Evolutionary conservation across 2,329 filamentous ascomycete genomes (phyloP).

Genomic region (Aspergillus tubingensis): DNA sequence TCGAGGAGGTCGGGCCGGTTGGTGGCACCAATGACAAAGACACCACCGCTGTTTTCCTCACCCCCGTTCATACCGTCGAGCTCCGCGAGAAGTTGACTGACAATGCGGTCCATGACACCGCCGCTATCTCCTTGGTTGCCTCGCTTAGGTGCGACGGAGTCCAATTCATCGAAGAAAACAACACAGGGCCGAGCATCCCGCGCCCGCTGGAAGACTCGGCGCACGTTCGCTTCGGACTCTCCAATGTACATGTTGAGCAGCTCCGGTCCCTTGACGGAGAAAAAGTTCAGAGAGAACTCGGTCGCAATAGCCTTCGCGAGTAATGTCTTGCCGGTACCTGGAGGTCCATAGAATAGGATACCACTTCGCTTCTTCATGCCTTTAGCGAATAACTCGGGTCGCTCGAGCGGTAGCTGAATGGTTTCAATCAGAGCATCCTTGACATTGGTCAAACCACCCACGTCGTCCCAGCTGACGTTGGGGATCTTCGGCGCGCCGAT

Average conservation of each 20-base stretch:
- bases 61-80: slow-evolving; percentile 97
- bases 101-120: slow-evolving; percentile 97
- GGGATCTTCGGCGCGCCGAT: slow-evolving; percentile 98
- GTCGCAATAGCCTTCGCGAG: slow-evolving; percentile 99
- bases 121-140: slow-evolving; percentile 97
- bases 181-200: slow-evolving; percentile 95
- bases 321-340: slow-evolving; percentile 99
- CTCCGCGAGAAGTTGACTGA: slow-evolving; percentile 90
- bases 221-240: slow-evolving; percentile 99
- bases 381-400: slow-evolving; percentile 91
- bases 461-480: slow-evolving; percentile 94
- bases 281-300: slow-evolving; percentile 98
- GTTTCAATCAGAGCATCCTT: slow-evolving; percentile 98
- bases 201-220: slow-evolving; percentile 99
- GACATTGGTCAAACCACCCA: slow-evolving; percentile 88
- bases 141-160: slow-evolving; percentile 93
- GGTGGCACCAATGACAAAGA: slow-evolving; percentile 95
- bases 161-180: slow-evolving; percentile 97
- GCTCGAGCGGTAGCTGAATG: slow-evolving; percentile 86
- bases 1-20: slow-evolving; percentile 93
- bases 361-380: slow-evolving; percentile 98
- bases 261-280: slow-evolving; percentile 98
- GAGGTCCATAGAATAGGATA: slow-evolving; percentile 97
- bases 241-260: slow-evolving; percentile 99
- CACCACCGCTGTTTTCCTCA: slow-evolving; percentile 74